Evolutionary conservation across 140 eudicot species (phyloP).

Genomic region (Flaveria floridana): DNA sequence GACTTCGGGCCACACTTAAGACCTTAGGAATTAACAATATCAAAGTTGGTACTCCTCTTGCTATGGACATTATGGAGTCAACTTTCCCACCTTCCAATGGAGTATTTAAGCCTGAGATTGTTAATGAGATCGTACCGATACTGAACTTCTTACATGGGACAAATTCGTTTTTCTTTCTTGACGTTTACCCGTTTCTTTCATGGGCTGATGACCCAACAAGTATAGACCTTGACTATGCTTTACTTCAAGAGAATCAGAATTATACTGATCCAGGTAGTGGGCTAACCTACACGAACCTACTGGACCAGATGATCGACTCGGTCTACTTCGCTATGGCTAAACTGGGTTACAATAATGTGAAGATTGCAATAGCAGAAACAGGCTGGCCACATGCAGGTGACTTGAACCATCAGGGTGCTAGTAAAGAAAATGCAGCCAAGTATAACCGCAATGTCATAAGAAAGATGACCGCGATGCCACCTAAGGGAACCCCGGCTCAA

Average conservation of each 20-base stretch:
- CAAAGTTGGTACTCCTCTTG: constrained; percentile 72
- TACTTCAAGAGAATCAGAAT: constrained; percentile 35
- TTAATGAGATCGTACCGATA: constrained; percentile 40
- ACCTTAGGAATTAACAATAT: constrained; percentile 49
- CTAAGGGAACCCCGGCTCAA: constrained; percentile 74
- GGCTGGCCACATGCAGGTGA: constrained; percentile 92
- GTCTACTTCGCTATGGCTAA: constrained; percentile 69
- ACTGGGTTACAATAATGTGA: constrained; percentile 45
- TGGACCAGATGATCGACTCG: constrained; percentile 87
- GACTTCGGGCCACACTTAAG: constrained; percentile 43
- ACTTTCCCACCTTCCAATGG: constrained; percentile 79
- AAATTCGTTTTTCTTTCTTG: constrained; percentile 52
- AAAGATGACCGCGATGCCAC: constrained; percentile 48
- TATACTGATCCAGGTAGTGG: constrained; percentile 54
- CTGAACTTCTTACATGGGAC: constrained; percentile 53
- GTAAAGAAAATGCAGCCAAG: constrained; percentile 64
- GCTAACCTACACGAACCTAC: constrained; percentile 61
- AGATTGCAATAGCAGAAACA: constrained; percentile 62
- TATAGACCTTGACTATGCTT: constrained; percentile 54
- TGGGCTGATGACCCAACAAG: constrained; percentile 52
- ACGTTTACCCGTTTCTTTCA: constrained; percentile 68
- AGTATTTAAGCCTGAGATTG: constrained; percentile 39
- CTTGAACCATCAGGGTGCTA: constrained; percentile 59
- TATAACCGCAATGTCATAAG: constrained; percentile 58
- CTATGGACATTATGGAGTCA: constrained; percentile 68